These are phyloP conservation scores for Ascodesmis nigricans DNA, from an alignment of 495 filamentous ascomycete genomes.

Conservation along the genomic window DNA sequence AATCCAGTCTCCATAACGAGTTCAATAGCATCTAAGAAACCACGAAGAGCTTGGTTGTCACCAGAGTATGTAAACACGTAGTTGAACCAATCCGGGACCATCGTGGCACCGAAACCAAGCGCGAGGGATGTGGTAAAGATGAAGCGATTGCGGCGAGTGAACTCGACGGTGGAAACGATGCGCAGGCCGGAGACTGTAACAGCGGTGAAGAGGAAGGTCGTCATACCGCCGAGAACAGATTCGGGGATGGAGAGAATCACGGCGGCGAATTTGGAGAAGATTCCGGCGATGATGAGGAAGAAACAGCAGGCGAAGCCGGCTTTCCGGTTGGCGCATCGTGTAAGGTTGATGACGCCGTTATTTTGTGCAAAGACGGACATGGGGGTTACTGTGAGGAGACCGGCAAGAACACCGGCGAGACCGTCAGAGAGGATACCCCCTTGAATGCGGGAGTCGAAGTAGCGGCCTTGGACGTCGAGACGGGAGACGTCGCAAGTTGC, in stretches of 20 bases:
- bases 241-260: slow-evolving; percentile 60
- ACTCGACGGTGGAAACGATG: slow-evolving; percentile 56
- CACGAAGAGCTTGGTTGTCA: slow-evolving; percentile 44
- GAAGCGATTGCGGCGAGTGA: slow-evolving; percentile 71
- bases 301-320: slow-evolving; percentile 59
- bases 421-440: slow-evolving; percentile 74
- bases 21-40: slow-evolving; percentile 63
- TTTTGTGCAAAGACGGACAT: slow-evolving; percentile 70
- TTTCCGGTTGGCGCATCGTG: slow-evolving; percentile 68
- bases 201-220: slow-evolving; percentile 68
- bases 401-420: slow-evolving; percentile 59
- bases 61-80: slow-evolving; percentile 55
- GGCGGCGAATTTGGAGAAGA: slow-evolving; percentile 87
- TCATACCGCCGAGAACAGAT: slow-evolving; percentile 76
- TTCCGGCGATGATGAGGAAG: slow-evolving; percentile 59
- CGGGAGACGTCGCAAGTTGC: slow-evolving; percentile 55
- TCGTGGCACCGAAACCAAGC: slow-evolving; percentile 44
- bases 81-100: slow-evolving; percentile 56
- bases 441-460: slow-evolving; percentile 78
- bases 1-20: slow-evolving; percentile 67
- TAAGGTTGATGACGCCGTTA: slow-evolving; percentile 80
- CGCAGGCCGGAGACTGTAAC: slow-evolving; percentile 73
- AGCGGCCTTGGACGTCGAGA: slow-evolving; percentile 53
- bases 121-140: slow-evolving; percentile 60
- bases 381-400: slow-evolving; percentile 63